Conservation (phyloP, 768 basidiomycete species). For the Gloeophyllum trabeum region DNA sequence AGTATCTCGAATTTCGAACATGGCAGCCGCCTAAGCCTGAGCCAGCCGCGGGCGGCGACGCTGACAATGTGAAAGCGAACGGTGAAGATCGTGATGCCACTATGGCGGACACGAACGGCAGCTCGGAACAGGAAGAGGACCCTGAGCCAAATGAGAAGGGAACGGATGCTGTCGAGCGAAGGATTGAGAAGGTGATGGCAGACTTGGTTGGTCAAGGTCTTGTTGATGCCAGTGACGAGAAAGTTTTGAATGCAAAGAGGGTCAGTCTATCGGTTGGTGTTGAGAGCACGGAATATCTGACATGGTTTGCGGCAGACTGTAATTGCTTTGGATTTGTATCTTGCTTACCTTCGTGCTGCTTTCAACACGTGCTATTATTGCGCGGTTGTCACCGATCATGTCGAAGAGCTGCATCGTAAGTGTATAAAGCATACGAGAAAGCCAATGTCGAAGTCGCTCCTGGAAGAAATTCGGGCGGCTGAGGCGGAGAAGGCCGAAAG, state of each 20-base stretch:
- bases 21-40: conserved; percentile 15
- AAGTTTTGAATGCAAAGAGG: conserved; percentile 59
- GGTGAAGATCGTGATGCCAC: conserved; percentile 18
- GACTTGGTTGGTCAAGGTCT: conserved; percentile 57
- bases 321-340: conserved; percentile 82
- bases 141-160: conserved; percentile 52
- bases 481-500: conserved; percentile 29
- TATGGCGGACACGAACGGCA: conserved; percentile 17
- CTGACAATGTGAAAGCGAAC: conserved; percentile 14
- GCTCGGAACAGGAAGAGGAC: conserved; percentile 34
- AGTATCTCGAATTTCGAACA: conserved; percentile 43
- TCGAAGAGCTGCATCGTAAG: conserved; percentile 92
- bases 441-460: conserved; percentile 47
- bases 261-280: conserved; percentile 26
- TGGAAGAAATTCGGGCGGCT: conserved; percentile 50
- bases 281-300: conserved; percentile 9
- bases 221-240: conserved; percentile 50
- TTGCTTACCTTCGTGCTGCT: conserved; percentile 87
- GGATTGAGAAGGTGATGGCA: conserved; percentile 66
- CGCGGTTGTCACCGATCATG: conserved; percentile 81
- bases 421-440: conserved; percentile 88
- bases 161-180: conserved; percentile 72
- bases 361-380: conserved; percentile 98
- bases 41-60: conserved; percentile 9
- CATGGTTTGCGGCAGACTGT: conserved; percentile 38